Evolutionary conservation across 495 filamentous ascomycete species (phyloP).

Genomic region (Polyplosphaeria fusca): DNA sequence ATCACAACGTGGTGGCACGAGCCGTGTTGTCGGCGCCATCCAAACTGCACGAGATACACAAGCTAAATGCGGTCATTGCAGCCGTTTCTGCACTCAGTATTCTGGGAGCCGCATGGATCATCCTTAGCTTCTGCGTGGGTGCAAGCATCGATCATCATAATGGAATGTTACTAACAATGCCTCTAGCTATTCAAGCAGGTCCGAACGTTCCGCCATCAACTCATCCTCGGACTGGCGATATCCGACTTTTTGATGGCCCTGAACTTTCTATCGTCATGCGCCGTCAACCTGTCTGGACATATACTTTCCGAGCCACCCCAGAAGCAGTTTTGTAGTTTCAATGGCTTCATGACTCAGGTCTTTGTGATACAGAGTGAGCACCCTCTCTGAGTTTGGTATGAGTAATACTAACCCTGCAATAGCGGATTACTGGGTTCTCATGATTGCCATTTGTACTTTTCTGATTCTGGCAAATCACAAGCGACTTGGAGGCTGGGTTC

Average conservation of each 20-base stretch:
- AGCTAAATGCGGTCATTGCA: conserved; percentile 41
- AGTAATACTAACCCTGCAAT: not conserved
- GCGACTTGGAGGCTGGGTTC: conserved; percentile 40
- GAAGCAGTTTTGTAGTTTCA: conserved; percentile 44
- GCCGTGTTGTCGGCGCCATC: conserved; percentile 42
- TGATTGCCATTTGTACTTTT: conserved; percentile 46
- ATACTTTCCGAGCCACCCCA: conserved; percentile 38
- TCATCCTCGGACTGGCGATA: conserved; percentile 47
- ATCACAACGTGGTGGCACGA: no score
- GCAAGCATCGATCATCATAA: not conserved
- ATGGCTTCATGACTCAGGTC: conserved; percentile 47
- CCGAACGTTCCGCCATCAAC: conserved; percentile 45
- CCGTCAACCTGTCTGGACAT: conserved; percentile 40
- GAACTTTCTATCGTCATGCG: conserved; percentile 44
- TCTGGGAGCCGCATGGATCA: conserved; percentile 45
- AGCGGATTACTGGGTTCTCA: conserved; percentile 49
- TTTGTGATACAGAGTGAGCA: conserved; percentile 48
- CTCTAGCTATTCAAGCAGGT: conserved; percentile 40
- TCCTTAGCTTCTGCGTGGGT: conserved; percentile 43
- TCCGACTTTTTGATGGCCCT: conserved; percentile 46
- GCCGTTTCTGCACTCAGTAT: conserved; percentile 41
- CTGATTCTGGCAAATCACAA: conserved; percentile 45
- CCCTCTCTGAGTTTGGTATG: not conserved
- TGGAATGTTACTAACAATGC: conserved; percentile 1
- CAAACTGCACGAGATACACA: conserved; percentile 28